Evolutionary conservation across 2,329 filamentous ascomycete genomes (phyloP), one percentile per base, ranked within the genome.

Genomic region (Calonectria crousiana): DNA sequence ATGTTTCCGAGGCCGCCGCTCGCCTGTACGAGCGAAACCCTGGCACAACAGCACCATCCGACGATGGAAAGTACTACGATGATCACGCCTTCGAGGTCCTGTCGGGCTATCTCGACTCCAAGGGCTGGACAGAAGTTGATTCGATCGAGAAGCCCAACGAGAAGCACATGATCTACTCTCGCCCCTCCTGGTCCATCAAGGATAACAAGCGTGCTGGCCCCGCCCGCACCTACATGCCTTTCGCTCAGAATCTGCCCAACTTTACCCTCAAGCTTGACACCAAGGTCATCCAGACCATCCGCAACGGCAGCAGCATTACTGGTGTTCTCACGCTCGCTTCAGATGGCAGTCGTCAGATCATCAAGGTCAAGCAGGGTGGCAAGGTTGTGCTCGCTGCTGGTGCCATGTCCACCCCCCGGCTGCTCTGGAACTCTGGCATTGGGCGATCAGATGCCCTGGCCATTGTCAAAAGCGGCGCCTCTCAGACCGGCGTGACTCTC

Each of bases 241-340:
- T 89, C 14, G 92, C 92, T 4, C 86, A 88, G 71, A 84, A 86
- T 32, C 88, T 92, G 69, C 84, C 86, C 23, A 93, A 94, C 85
- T 95, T 95, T 83, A 88, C 90, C 53, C 86, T 95, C 64, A 91
- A 90, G 87, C 89, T 90, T 23, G 90, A 92, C 79, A 93, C 93
- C 1, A 88, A 90, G 58, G 93, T 94, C 6, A 89, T 90, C 74
- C 89, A 93, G 67, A 88, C 94, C 18, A 84, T 94, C 16, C 91
- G 93, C 30, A 87, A 85, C 5, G 92, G 90, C 4, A 89, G 90
- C 60, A 88, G 89, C 73, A 87, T 92, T 73, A 93, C 91, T 0
- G 93, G 93, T 75, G 88, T 94, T 5, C 84, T 94, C 52, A 93
- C 92, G 74, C 87, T 20, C 81, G 85, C 60, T 87, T 88, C 23